These are phyloP conservation scores for Populus nigra DNA, from an alignment of 345 rosid genomes.

Conservation along the genomic window DNA sequence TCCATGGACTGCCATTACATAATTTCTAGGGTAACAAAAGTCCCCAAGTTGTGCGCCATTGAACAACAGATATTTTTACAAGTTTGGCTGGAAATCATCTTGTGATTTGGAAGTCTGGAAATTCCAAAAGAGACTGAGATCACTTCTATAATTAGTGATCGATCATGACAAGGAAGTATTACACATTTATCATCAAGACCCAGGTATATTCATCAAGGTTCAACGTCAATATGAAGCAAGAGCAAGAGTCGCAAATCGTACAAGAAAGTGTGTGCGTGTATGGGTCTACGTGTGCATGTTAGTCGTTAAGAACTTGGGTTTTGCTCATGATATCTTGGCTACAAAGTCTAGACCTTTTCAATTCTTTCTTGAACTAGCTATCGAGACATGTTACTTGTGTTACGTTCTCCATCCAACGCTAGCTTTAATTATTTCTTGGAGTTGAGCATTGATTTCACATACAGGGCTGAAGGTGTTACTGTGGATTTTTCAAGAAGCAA, in stretches of 20 bases:
- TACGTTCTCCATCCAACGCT: background rate
- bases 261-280: background rate
- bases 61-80: no score
- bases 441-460: background rate
- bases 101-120: no score
- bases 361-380: background rate
- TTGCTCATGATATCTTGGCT: background rate
- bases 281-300: background rate
- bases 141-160: background rate
- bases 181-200: background rate
- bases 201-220: background rate
- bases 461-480: background rate
- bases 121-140: background rate
- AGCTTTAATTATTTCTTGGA: background rate
- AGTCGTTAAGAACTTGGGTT: background rate
- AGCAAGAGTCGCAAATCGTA: no score
- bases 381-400: no score
- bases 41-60: no score
- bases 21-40: background rate
- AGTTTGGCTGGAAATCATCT: no score
- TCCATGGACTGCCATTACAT: background rate
- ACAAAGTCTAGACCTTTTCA: background rate
- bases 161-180: no score
- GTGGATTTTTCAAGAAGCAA: background rate
- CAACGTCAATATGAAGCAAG: background rate